Evolutionary conservation across 495 filamentous ascomycete species (phyloP).

Genomic region (Aspergillus avenaceus): DNA sequence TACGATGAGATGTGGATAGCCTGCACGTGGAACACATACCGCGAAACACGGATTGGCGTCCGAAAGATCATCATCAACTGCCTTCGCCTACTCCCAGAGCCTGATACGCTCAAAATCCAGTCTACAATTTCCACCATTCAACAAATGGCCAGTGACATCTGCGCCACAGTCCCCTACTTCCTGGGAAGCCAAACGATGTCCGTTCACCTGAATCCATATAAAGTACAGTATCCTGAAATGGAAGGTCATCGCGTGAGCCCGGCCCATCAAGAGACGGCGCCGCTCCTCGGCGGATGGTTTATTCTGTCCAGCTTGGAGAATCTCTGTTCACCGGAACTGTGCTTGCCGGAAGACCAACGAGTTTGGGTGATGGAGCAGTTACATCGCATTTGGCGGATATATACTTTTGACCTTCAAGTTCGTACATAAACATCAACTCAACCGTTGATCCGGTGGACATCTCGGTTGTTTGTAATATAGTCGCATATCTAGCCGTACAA

Average conservation of each 20-base stretch:
- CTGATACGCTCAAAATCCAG: slow-evolving; percentile 13
- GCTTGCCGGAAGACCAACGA: slow-evolving; percentile 22
- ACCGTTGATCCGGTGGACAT: too few species aligned
- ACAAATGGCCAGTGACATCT: slow-evolving; percentile 36
- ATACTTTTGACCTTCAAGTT: slow-evolving; percentile 13
- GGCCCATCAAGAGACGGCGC: slow-evolving; percentile 27
- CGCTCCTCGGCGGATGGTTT: slow-evolving; percentile 37
- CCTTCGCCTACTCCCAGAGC: slow-evolving; percentile 17
- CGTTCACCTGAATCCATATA: slow-evolving; percentile 23
- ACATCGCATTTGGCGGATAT: slow-evolving; percentile 29
- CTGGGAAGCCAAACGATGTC: slow-evolving; percentile 35
- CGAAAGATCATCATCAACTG: slow-evolving; percentile 47
- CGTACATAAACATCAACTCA: too few species aligned
- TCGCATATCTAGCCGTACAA: too few species aligned
- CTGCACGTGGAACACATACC: slow-evolving; percentile 60
- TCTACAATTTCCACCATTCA: slow-evolving; percentile 19
- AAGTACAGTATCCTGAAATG: slow-evolving; percentile 33
- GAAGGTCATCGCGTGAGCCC: slow-evolving; percentile 23
- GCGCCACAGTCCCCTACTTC: slow-evolving; percentile 38
- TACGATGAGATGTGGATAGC: slow-evolving; percentile 59
- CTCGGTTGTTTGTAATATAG: too few species aligned
- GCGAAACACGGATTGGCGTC: slow-evolving; percentile 52
- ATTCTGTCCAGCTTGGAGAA: slow-evolving; percentile 22
- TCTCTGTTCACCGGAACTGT: slow-evolving; percentile 15
- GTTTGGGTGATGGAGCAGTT: slow-evolving; percentile 31